phyloP scores from a whole-genome alignment of 2,329 filamentous ascomycete genomes.

The Zymoseptoria brevis region DNA sequence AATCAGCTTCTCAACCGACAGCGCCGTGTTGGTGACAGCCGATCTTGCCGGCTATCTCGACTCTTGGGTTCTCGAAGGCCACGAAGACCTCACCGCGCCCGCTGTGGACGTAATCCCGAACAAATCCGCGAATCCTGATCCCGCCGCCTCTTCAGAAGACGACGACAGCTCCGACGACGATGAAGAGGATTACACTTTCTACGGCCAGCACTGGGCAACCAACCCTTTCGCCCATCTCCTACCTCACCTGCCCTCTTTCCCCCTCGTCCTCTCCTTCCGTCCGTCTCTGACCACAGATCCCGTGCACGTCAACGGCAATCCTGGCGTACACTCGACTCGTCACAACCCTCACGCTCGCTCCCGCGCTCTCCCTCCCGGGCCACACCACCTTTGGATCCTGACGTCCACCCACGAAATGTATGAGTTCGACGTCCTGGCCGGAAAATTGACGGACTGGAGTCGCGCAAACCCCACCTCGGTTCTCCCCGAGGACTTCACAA shows the following conservation, averaged over 20 bases:
- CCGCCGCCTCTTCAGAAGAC: conserved; percentile 28
- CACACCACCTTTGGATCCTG: conserved; percentile 52
- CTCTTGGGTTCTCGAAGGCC: conserved; percentile 66
- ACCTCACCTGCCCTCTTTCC: conserved; percentile 38
- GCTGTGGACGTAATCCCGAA: conserved; percentile 30
- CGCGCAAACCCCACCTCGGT: conserved; percentile 68
- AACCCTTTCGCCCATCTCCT: conserved; percentile 54
- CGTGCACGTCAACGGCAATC: conserved; percentile 36
- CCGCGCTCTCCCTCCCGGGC: conserved; percentile 48
- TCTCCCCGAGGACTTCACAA: conserved; percentile 66
- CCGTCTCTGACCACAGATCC: conserved; percentile 20
- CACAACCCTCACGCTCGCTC: conserved; percentile 46
- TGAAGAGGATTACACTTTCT: conserved; percentile 43
- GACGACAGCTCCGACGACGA: conserved; percentile 39
- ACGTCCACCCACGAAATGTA: conserved; percentile 61
- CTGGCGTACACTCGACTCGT: conserved; percentile 43
- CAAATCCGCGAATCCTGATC: conserved; percentile 21
- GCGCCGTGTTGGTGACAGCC: conserved; percentile 66
- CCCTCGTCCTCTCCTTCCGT: conserved; percentile 41
- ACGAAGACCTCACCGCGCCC: conserved; percentile 42
- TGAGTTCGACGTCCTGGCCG: conserved; percentile 70
- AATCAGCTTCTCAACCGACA: conserved; percentile 70
- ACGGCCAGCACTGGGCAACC: conserved; percentile 63
- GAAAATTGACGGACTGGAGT: conserved; percentile 76
- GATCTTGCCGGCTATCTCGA: conserved; percentile 83